These are phyloP conservation scores for Xylariomycetidae sp. DNA, from an alignment of 2,329 filamentous ascomycete species.

Conservation along the genomic window DNA sequence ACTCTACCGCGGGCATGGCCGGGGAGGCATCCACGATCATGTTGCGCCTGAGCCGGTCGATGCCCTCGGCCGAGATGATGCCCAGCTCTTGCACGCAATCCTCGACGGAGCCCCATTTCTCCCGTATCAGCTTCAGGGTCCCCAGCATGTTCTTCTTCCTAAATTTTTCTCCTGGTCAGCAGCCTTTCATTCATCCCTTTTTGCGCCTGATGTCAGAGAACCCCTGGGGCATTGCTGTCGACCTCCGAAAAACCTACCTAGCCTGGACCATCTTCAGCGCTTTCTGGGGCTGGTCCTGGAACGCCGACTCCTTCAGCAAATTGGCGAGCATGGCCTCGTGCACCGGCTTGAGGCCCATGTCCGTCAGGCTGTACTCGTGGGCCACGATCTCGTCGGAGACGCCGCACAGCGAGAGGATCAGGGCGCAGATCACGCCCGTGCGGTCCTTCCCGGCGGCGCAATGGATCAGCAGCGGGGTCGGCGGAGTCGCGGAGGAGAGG, in stretches of 20 bases:
- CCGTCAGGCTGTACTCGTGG: slow-evolving; percentile 57
- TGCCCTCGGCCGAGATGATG: slow-evolving; percentile 47
- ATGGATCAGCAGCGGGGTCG: slow-evolving; percentile 52
- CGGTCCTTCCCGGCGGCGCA: slow-evolving; percentile 66
- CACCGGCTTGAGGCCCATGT: slow-evolving; percentile 39
- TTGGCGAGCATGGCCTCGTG: slow-evolving; percentile 28
- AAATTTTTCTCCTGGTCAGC: too few species aligned
- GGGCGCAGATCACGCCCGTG: slow-evolving; percentile 57
- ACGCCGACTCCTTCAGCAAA: slow-evolving; percentile 42
- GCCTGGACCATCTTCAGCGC: slow-evolving; percentile 40
- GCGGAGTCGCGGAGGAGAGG: slow-evolving; percentile 5
- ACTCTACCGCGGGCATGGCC: too few species aligned
- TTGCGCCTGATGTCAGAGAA: too few species aligned
- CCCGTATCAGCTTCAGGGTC: slow-evolving; percentile 47
- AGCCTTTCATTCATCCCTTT: too few species aligned
- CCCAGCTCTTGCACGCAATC: slow-evolving; percentile 54
- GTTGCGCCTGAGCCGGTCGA: slow-evolving; percentile 29
- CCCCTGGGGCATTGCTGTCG: too few species aligned
- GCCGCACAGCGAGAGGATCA: slow-evolving; percentile 56
- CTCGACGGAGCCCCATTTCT: slow-evolving; percentile 58
- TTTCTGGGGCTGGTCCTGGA: slow-evolving; percentile 38
- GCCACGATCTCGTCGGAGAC: slow-evolving; percentile 47
- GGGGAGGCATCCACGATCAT: slow-evolving; percentile 15
- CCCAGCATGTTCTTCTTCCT: slow-evolving; percentile 41
- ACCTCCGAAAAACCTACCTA: slow-evolving; percentile 28